Conservation (phyloP, 208 protist species). For the Leptomonas pyrrhocoris region DNA sequence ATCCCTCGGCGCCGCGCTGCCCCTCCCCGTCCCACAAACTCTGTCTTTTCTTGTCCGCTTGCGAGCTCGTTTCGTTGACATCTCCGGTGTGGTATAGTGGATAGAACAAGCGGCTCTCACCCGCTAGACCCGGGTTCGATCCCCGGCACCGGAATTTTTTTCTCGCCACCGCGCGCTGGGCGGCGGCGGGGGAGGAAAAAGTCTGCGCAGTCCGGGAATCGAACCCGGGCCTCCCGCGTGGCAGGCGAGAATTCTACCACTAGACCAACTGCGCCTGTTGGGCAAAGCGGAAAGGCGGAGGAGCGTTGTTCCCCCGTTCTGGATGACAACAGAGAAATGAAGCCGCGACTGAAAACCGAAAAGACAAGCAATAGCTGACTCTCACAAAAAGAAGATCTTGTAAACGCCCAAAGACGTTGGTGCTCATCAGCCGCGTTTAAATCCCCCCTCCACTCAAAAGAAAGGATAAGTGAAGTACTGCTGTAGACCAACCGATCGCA, state of each 20-base stretch:
- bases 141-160: constrained; percentile 90
- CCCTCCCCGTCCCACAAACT: too few relatives aligned
- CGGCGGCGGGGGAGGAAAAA: neutral
- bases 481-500: too few relatives aligned
- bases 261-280: constrained; percentile 88
- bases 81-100: constrained; percentile 91
- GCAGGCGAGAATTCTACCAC: constrained; percentile 93
- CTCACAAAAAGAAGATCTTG: too few relatives aligned
- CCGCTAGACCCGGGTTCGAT: constrained; percentile 94
- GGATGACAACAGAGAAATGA: too few relatives aligned
- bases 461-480: too few relatives aligned
- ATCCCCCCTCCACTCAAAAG: too few relatives aligned
- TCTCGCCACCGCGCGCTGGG: neutral
- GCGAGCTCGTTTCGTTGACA: too few relatives aligned
- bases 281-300: neutral
- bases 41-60: too few relatives aligned
- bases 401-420: too few relatives aligned
- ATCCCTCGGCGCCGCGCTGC: too few relatives aligned
- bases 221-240: constrained; percentile 93
- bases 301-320: too few relatives aligned
- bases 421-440: too few relatives aligned
- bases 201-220: constrained; percentile 92
- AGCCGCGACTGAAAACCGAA: neutral
- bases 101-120: constrained; percentile 94
- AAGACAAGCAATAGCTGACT: neutral